Conservation (phyloP, 208 protist genomes). For the Blechomonas ayalai region DNA sequence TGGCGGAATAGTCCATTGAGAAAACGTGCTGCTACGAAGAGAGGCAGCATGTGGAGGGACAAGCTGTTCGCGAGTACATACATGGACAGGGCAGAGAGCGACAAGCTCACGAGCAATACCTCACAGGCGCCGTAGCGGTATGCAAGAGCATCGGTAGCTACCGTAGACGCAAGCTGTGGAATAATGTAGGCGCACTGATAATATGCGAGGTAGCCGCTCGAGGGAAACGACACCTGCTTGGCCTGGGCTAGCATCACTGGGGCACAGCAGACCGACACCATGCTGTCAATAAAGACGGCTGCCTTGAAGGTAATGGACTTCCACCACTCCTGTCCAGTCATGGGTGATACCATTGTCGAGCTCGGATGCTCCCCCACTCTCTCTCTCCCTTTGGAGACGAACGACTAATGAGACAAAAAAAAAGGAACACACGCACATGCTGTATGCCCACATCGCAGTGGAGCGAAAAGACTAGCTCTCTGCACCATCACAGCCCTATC, state of each 20-base stretch:
- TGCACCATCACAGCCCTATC: too few relatives aligned
- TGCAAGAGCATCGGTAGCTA: constrained; percentile 29
- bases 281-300: constrained; percentile 19
- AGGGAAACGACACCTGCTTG: constrained; percentile 21
- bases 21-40: constrained; percentile 46
- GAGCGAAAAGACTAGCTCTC: too few relatives aligned
- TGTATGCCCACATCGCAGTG: too few relatives aligned
- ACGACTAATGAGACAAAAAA: too few relatives aligned
- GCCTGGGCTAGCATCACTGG: constrained; percentile 28
- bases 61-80: constrained; percentile 22
- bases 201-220: constrained; percentile 11
- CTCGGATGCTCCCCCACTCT: too few relatives aligned
- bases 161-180: constrained; percentile 42
- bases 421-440: too few relatives aligned
- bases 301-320: not conserved
- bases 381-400: too few relatives aligned
- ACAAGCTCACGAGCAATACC: constrained; percentile 23
- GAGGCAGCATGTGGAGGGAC: constrained; percentile 16
- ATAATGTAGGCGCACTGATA: constrained; percentile 53
- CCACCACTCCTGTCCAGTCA: too few relatives aligned
- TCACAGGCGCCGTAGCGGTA: constrained; percentile 11
- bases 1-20: constrained; percentile 56
- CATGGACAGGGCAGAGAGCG: constrained; percentile 19
- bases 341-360: too few relatives aligned
- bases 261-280: constrained; percentile 16